Percentiles rank a stretch among this genome's conserved stretches.
Conservation (phyloP, 2,329 filamentous ascomycete genomes). For the Knufia fluminis region DNA sequence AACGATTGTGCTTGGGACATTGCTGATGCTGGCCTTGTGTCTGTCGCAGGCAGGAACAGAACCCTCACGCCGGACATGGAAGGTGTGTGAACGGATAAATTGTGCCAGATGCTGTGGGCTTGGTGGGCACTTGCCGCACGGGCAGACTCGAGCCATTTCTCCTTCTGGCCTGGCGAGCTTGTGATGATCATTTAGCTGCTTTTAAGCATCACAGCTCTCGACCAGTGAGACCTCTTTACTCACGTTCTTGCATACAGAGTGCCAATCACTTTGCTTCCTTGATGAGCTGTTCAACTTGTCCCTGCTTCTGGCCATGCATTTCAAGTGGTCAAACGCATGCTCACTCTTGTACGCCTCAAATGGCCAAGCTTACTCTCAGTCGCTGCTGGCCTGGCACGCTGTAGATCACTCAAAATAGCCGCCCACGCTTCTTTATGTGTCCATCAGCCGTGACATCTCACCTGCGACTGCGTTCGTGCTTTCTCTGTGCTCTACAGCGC, state of each 20-base stretch:
- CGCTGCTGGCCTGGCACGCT: neutral
- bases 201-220: neutral
- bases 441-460: neutral
- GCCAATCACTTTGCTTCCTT: constrained; percentile 2
- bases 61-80: no score
- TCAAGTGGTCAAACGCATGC: neutral
- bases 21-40: no score
- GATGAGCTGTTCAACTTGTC: neutral
- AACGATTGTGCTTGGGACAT: no score
- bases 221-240: neutral
- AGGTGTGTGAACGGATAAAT: no score
- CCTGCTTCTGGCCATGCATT: neutral
- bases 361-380: neutral
- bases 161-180: neutral
- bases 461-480: neutral
- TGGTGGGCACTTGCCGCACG: neutral
- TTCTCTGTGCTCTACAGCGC: neutral
- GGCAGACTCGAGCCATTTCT: neutral
- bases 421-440: constrained; percentile 1
- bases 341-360: neutral
- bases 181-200: constrained; percentile 5
- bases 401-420: neutral
- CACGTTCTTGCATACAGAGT: neutral
- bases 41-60: no score
- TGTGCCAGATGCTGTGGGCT: neutral